phyloP scores from a whole-genome alignment of 805 yeast genomes.

The Saturnispora diversa region DNA sequence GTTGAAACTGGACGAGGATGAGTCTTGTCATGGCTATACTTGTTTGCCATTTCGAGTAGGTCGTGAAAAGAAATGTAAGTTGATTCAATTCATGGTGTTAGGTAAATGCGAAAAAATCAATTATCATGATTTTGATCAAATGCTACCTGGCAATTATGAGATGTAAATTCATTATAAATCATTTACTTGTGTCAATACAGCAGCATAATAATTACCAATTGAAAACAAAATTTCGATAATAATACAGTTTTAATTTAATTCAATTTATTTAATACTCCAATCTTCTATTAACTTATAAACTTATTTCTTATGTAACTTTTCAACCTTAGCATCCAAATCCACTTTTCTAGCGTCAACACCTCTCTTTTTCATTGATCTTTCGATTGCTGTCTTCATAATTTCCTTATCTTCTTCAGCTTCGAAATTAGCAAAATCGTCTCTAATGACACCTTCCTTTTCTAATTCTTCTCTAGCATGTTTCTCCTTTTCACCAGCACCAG shows the following conservation, averaged over 20 bases:
- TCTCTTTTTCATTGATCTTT: slow-evolving; percentile 54
- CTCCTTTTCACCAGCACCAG: slow-evolving; percentile 85
- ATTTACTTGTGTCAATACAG: too few relatives aligned
- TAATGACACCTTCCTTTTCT: slow-evolving; percentile 66
- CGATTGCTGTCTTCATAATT: slow-evolving; percentile 61
- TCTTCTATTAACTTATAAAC: slow-evolving; percentile 4
- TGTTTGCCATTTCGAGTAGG: slow-evolving; percentile 5
- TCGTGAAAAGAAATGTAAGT: too few relatives aligned
- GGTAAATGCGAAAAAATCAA: background rate
- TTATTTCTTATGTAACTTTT: slow-evolving; percentile 11
- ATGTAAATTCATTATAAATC: too few relatives aligned
- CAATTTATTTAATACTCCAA: background rate
- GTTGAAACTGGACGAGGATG: slow-evolving; percentile 8
- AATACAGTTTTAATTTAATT: too few relatives aligned
- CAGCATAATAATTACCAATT: too few relatives aligned
- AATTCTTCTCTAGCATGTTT: slow-evolving; percentile 72
- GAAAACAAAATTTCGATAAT: too few relatives aligned
- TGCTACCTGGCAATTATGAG: background rate
- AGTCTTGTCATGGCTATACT: slow-evolving; percentile 9
- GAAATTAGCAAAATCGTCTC: slow-evolving; percentile 80
- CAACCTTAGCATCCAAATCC: slow-evolving; percentile 24
- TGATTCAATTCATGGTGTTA: too few relatives aligned
- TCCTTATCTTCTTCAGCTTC: slow-evolving; percentile 68
- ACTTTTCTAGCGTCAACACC: slow-evolving; percentile 60
- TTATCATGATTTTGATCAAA: too few relatives aligned